phyloP scores from a whole-genome alignment of 805 yeast genomes.

The Teunomyces cretensis region DNA sequence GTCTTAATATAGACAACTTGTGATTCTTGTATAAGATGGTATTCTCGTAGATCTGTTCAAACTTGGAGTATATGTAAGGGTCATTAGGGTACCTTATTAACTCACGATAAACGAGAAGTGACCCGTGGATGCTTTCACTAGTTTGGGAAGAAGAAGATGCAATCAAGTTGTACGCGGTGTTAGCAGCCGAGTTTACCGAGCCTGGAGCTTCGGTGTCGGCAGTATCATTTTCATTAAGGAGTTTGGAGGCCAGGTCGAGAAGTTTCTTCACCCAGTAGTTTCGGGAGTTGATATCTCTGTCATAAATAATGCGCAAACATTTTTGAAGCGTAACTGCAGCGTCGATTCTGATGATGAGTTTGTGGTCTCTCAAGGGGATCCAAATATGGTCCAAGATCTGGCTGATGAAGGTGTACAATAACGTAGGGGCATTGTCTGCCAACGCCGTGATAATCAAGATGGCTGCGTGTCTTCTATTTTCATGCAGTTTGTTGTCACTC shows the following conservation, averaged over 20 bases:
- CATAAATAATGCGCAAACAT: slow-evolving; percentile 75
- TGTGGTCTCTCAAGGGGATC: slow-evolving; percentile 82
- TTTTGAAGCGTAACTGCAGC: slow-evolving; percentile 78
- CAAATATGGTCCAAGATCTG: slow-evolving; percentile 81
- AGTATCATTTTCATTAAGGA: slow-evolving; percentile 42
- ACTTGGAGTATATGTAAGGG: slow-evolving; percentile 65
- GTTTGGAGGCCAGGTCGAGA: slow-evolving; percentile 64
- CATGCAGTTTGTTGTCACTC: slow-evolving; percentile 71
- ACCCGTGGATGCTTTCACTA: slow-evolving; percentile 81
- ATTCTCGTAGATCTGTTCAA: slow-evolving; percentile 75
- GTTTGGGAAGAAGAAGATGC: slow-evolving; percentile 24
- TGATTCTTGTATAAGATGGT: slow-evolving; percentile 74
- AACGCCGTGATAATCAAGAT: slow-evolving; percentile 77
- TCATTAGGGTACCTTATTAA: slow-evolving; percentile 68
- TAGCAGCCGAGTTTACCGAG: slow-evolving; percentile 10
- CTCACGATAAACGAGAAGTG: slow-evolving; percentile 79
- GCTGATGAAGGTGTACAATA: slow-evolving; percentile 73
- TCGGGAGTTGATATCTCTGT: slow-evolving; percentile 70
- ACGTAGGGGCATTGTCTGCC: slow-evolving; percentile 83
- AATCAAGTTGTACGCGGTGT: slow-evolving; percentile 20
- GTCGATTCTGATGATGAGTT: slow-evolving; percentile 71
- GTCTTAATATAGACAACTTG: slow-evolving; percentile 70
- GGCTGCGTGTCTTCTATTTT: slow-evolving; percentile 87
- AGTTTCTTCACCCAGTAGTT: slow-evolving; percentile 74
- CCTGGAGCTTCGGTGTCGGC: slow-evolving; percentile 4